Evolutionary conservation across 2,329 filamentous ascomycete genomes (phyloP).

Genomic region (Alternaria sp.): DNA sequence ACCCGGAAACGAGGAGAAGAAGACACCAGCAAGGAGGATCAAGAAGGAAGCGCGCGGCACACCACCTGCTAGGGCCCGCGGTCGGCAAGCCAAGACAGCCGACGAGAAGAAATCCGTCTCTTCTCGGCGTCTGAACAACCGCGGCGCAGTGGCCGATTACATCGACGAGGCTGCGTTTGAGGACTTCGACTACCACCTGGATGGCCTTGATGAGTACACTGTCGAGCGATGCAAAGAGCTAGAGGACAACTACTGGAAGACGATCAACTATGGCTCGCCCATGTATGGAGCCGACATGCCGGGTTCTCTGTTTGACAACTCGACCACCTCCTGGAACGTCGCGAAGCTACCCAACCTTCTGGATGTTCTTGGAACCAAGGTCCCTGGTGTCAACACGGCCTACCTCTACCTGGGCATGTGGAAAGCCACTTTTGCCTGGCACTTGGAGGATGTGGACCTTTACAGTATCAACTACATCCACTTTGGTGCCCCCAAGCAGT

Average conservation of each 20-base stretch:
- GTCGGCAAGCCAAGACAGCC: conserved; percentile 54
- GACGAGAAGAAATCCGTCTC: conserved; percentile 72
- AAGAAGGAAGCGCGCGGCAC: conserved; percentile 50
- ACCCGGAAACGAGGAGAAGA: conserved; percentile 53
- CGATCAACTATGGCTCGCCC: conserved; percentile 89
- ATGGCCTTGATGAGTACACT: conserved; percentile 83
- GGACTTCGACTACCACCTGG: conserved; percentile 87
- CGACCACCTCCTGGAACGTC: conserved; percentile 86
- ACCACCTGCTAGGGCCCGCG: conserved; percentile 62
- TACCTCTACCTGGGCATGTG: conserved; percentile 99
- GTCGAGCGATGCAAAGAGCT: conserved; percentile 92
- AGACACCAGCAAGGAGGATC: conserved; percentile 27
- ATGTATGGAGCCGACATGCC: conserved; percentile 97
- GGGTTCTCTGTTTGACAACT: conserved; percentile 90
- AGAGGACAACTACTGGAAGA: conserved; percentile 96
- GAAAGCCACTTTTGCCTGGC: conserved; percentile 99
- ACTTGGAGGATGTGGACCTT: conserved; percentile 96
- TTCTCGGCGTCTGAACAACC: conserved; percentile 85
- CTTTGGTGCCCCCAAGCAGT: conserved; percentile 97
- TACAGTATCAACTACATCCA: conserved; percentile 99
- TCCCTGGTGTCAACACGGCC: conserved; percentile 96
- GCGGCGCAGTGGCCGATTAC: conserved; percentile 75
- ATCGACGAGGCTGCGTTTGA: conserved; percentile 91
- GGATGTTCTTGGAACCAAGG: conserved; percentile 91
- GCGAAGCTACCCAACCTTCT: conserved; percentile 92